Conservation (phyloP, 2,329 filamentous ascomycete genomes). For the Aphanocladium album region DNA sequence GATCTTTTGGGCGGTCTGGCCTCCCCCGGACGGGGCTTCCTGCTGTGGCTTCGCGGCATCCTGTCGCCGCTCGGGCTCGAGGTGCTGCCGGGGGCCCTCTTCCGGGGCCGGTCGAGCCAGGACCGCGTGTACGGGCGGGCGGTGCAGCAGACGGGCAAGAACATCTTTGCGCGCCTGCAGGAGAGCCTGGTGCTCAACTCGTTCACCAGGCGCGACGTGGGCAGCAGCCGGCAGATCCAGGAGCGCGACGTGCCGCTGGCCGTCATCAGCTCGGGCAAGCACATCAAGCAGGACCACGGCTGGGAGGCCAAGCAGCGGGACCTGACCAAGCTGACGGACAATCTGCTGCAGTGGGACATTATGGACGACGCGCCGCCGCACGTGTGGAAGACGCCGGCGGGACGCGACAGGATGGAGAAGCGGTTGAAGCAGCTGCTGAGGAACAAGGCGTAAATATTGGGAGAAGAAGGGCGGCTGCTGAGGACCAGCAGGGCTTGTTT, state of each 20-base stretch:
- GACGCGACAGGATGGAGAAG: constrained; percentile 71
- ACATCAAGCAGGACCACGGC: constrained; percentile 57
- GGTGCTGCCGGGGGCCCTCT: constrained; percentile 71
- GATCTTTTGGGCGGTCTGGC: constrained; percentile 69
- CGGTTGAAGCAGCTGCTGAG: constrained; percentile 64
- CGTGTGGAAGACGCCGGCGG: constrained; percentile 74
- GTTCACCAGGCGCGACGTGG: constrained; percentile 77
- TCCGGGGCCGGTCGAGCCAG: constrained; percentile 71
- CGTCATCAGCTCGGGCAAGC: constrained; percentile 75
- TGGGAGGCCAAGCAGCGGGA: constrained; percentile 88
- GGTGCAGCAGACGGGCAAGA: constrained; percentile 74
- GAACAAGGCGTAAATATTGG: constrained; percentile 18
- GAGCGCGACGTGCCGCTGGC: constrained; percentile 68
- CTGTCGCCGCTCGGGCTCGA: constrained; percentile 84
- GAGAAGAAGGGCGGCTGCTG: no score
- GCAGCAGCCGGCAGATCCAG: constrained; percentile 74
- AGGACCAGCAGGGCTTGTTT: no score
- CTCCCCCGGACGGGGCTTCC: constrained; percentile 66
- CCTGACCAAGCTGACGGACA: constrained; percentile 72
- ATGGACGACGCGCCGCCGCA: constrained; percentile 79
- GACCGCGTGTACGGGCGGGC: constrained; percentile 81
- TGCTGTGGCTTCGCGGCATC: constrained; percentile 80
- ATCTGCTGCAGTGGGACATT: constrained; percentile 78
- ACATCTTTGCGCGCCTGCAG: constrained; percentile 85
- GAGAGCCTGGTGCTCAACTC: constrained; percentile 85